Conservation (phyloP, 345 rosid species). For the Cardamine occulta region DNA sequence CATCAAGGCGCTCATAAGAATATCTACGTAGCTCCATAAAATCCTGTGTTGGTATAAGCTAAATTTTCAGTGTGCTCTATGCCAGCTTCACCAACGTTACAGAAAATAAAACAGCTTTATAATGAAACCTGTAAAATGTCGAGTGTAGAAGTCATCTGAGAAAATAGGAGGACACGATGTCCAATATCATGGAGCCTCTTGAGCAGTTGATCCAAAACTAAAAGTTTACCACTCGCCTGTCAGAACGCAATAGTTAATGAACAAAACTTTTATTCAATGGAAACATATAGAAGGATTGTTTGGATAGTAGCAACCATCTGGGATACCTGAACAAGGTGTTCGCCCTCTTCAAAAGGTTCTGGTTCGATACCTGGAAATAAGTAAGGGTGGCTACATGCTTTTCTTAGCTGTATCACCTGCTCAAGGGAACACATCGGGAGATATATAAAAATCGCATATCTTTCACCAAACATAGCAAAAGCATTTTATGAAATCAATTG, state of each 20-base stretch:
- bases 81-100: not conserved
- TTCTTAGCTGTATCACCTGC: constrained; percentile 84
- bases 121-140: constrained; percentile 80
- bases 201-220: constrained; percentile 75
- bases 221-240: constrained; percentile 87
- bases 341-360: constrained; percentile 92
- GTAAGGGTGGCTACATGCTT: constrained; percentile 95
- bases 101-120: not conserved
- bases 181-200: constrained; percentile 63
- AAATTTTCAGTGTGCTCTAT: constrained; percentile 14
- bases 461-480: constrained; percentile 25
- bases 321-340: constrained; percentile 86
- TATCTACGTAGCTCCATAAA: constrained; percentile 79
- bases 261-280: not conserved
- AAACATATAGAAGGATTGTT: not conserved
- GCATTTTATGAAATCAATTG: constrained; percentile 5
- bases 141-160: constrained; percentile 91
- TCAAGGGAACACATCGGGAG: constrained; percentile 16
- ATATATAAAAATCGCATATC: not conserved
- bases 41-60: constrained; percentile 53
- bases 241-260: constrained; percentile 18
- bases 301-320: constrained; percentile 15
- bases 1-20: constrained; percentile 96
- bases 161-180: constrained; percentile 86
- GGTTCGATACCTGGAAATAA: constrained; percentile 95